These are phyloP conservation scores for Curvularia verruculosa DNA, from an alignment of 2,329 filamentous ascomycete genomes.

Conservation along the genomic window DNA sequence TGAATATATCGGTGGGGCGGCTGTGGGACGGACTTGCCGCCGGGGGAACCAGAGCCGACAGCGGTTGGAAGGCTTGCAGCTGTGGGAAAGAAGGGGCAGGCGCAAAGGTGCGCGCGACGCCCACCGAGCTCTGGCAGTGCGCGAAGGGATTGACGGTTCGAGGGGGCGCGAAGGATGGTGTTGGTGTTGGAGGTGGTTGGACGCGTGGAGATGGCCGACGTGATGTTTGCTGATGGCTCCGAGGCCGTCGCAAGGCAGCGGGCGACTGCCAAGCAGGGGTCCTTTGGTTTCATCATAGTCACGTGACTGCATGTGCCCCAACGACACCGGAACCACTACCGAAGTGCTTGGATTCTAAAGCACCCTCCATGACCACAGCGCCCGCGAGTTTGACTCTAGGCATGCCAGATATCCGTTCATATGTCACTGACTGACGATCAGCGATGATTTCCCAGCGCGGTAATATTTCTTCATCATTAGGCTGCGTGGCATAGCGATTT, in stretches of 20 bases:
- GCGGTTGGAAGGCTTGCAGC: slow-evolving; percentile 11
- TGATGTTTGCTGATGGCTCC: slow-evolving; percentile 24
- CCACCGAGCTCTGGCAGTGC: slow-evolving; percentile 10
- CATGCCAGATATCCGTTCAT: too few species aligned
- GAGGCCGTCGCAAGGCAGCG: slow-evolving; percentile 14
- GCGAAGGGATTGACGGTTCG: slow-evolving; percentile 6
- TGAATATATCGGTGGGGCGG: slow-evolving; percentile 22
- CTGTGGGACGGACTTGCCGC: slow-evolving; percentile 19
- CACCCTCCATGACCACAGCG: not conserved
- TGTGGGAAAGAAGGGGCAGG: slow-evolving; percentile 11
- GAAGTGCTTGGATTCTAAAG: not conserved
- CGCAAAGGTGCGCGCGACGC: slow-evolving; percentile 23
- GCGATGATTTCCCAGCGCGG: not conserved
- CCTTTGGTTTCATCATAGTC: slow-evolving; percentile 16
- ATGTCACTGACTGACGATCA: too few species aligned
- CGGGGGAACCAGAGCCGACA: slow-evolving; percentile 22
- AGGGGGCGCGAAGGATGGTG: not conserved
- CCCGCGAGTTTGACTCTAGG: not conserved
- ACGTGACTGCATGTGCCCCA: slow-evolving; percentile 8
- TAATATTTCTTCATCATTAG: not conserved
- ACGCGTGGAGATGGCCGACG: slow-evolving; percentile 17
- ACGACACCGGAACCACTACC: not conserved
- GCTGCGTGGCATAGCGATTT: not conserved
- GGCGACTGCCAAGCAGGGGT: slow-evolving; percentile 14
- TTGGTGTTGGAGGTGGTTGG: slow-evolving; percentile 2